phyloP scores from a whole-genome alignment of 164 flowering plant species.

The Liriodendron chinense region DNA sequence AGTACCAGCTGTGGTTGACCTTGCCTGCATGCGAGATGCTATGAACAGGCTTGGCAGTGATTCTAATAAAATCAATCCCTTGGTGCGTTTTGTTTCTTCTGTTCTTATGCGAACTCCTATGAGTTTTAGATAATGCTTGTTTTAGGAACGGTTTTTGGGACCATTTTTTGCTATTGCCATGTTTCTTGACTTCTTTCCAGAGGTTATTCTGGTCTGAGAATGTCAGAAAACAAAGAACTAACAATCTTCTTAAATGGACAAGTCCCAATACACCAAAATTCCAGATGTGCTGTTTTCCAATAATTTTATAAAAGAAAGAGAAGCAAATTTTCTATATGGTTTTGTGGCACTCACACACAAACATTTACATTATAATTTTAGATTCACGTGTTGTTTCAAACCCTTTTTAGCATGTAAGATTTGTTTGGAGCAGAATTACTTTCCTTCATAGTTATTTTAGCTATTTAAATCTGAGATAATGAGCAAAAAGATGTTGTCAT shows the following conservation, averaged over 20 bases:
- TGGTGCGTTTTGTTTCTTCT: constrained; percentile 41
- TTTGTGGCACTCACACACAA: not conserved
- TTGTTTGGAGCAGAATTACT: not conserved
- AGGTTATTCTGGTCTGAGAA: too few relatives aligned
- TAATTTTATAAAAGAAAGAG: too few relatives aligned
- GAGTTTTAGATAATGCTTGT: not conserved
- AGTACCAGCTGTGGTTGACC: constrained; percentile 97
- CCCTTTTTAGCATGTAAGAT: not conserved
- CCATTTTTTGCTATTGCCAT: not conserved
- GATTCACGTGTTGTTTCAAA: not conserved
- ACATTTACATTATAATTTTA: not conserved
- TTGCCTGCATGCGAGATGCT: constrained; percentile 98
- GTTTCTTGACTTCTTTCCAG: not conserved
- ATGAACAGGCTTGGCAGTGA: constrained; percentile 86
- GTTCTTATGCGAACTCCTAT: not conserved
- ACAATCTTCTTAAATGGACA: too few relatives aligned
- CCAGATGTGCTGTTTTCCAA: too few relatives aligned
- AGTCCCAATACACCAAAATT: too few relatives aligned
- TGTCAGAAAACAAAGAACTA: not conserved
- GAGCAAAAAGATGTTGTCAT: not conserved
- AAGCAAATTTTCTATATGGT: too few relatives aligned
- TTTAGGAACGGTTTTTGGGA: not conserved
- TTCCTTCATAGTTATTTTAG: not conserved
- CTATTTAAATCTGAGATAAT: not conserved
- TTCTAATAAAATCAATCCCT: constrained; percentile 84